These are phyloP conservation scores for Cardamine chenopodiifolia DNA, from an alignment of 345 rosid genomes.

Conservation along the genomic window DNA sequence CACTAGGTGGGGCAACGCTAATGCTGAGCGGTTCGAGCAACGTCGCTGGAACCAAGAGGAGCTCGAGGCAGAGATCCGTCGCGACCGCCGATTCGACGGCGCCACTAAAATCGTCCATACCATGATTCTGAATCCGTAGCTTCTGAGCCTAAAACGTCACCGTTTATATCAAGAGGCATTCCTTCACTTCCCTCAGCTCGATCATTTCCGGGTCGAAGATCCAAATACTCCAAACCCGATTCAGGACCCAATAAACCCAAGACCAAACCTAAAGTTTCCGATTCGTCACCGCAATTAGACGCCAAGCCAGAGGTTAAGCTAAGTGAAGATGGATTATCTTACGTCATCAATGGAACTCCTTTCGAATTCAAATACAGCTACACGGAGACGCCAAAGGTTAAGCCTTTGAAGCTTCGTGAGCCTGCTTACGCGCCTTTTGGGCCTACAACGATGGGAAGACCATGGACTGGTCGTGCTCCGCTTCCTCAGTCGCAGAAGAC, in stretches of 20 bases:
- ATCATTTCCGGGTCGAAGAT: constrained; percentile 78
- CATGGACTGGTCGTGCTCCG: constrained; percentile 97
- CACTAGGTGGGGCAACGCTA: constrained; percentile 83
- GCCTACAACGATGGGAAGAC: constrained; percentile 76
- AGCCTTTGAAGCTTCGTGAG: constrained; percentile 78
- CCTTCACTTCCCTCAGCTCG: constrained; percentile 75
- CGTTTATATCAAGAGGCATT: constrained; percentile 67
- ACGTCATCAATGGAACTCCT: constrained; percentile 83
- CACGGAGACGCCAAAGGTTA: constrained; percentile 83
- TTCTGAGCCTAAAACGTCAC: constrained; percentile 34
- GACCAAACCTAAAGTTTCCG: constrained; percentile 39
- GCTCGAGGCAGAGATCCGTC: constrained; percentile 74
- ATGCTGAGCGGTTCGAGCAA: constrained; percentile 64
- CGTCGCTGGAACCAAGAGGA: constrained; percentile 65
- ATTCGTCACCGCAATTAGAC: constrained; percentile 40
- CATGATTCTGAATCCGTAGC: constrained; percentile 37
- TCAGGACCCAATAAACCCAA: constrained; percentile 45
- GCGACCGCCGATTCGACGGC: constrained; percentile 64
- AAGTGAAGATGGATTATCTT: constrained; percentile 70
- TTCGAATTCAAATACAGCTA: constrained; percentile 95
- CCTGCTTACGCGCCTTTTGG: constrained; percentile 85
- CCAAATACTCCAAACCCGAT: constrained; percentile 72
- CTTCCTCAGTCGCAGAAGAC: constrained; percentile 74
- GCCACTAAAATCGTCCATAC: constrained; percentile 51
- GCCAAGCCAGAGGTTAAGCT: constrained; percentile 51